phyloP scores from a whole-genome alignment of 306 rosid genomes.

The Corylus americana region DNA sequence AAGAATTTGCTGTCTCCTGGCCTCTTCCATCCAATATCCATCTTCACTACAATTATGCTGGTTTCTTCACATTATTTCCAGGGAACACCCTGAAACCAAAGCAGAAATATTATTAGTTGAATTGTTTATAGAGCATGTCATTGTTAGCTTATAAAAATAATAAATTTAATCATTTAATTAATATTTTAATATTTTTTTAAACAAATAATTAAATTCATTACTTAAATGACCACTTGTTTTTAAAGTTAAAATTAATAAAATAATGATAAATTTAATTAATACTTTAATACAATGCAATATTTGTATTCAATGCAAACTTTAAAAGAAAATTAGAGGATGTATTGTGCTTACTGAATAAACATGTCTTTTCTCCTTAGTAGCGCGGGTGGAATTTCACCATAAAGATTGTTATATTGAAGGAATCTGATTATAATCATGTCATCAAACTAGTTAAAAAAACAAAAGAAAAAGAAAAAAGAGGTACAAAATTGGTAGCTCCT shows the following conservation, averaged over 20 bases:
- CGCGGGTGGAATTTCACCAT: constrained; percentile 25
- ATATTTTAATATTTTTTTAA: too few species aligned
- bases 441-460: not conserved
- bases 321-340: not conserved
- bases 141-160: too few species aligned
- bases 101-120: not conserved
- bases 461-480: not conserved
- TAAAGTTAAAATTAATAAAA: too few species aligned
- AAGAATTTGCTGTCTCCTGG: not conserved
- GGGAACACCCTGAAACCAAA: constrained; percentile 29
- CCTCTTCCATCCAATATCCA: constrained; percentile 6
- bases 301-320: not conserved
- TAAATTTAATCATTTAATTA: too few species aligned
- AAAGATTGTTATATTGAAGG: constrained; percentile 42
- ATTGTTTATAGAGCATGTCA: not conserved
- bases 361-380: constrained; percentile 28
- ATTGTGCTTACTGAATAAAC: constrained; percentile 43
- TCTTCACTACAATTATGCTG: constrained; percentile 4
- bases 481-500: not conserved
- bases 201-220: too few species aligned
- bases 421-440: constrained; percentile 33
- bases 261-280: too few species aligned
- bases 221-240: too few species aligned
- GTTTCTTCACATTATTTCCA: constrained; percentile 12
- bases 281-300: not conserved